Conservation (phyloP, 345 rosid species). For the Lepidium sativum region DNA sequence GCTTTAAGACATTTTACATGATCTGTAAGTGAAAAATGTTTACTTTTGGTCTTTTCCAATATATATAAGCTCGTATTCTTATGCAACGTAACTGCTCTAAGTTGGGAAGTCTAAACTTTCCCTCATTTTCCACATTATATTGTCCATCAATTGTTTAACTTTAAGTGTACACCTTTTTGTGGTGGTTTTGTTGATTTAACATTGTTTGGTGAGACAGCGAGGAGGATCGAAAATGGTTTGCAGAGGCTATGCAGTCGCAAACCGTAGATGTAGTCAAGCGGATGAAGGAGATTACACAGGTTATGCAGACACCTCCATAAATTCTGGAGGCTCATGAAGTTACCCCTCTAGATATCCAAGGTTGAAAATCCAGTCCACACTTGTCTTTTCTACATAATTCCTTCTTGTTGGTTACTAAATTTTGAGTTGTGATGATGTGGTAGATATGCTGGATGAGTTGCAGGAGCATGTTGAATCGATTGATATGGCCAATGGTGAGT, state of each 20-base stretch:
- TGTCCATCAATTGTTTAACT: neutral
- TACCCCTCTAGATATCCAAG: slow-evolving; percentile 58
- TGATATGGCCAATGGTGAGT: slow-evolving; percentile 29
- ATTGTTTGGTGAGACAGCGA: slow-evolving; percentile 35
- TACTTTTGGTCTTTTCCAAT: too few relatives aligned
- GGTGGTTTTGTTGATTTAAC: neutral
- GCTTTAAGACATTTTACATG: neutral
- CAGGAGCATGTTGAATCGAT: slow-evolving; percentile 26
- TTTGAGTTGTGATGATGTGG: neutral
- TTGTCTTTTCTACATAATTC: neutral
- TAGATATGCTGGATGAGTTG: slow-evolving; percentile 26
- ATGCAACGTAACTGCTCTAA: neutral
- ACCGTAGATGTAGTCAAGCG: slow-evolving; percentile 66
- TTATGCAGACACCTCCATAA: slow-evolving; percentile 65
- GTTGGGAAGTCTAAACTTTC: neutral
- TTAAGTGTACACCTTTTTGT: neutral
- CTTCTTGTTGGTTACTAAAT: neutral
- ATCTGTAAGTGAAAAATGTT: too few relatives aligned
- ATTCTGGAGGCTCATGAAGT: slow-evolving; percentile 73
- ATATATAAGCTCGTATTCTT: neutral
- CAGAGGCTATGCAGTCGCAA: slow-evolving; percentile 88
- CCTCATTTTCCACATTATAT: neutral
- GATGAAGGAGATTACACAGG: slow-evolving; percentile 83
- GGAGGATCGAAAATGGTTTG: slow-evolving; percentile 88
- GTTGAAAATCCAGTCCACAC: slow-evolving; percentile 7